Conservation (phyloP, 352 stramenopile species). For the Albugo laibachii region DNA sequence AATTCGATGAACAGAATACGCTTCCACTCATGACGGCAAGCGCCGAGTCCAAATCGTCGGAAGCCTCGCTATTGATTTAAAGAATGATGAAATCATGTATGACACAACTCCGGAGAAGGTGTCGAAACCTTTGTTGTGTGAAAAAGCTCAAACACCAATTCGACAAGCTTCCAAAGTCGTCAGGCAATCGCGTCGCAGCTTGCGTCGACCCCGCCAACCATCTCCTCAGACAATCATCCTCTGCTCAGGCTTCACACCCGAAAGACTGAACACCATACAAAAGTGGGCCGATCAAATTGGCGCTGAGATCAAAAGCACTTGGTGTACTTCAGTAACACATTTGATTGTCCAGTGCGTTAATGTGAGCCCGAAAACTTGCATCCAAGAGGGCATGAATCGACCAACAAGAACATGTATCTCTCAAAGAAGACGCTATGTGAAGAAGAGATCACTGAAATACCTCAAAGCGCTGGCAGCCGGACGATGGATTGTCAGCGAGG, state of each 20-base stretch:
- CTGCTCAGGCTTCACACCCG: constrained; percentile 30
- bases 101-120: not conserved
- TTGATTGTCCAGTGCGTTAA: constrained; percentile 64
- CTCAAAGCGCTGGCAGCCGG: constrained; percentile 58
- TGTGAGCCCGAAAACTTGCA: constrained; percentile 10
- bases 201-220: not conserved
- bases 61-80: no score
- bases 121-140: no score
- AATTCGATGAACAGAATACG: no score
- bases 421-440: constrained; percentile 38
- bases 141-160: not conserved
- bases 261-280: constrained; percentile 19
- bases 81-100: not conserved
- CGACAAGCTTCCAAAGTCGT: not conserved
- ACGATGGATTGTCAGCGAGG: constrained; percentile 68
- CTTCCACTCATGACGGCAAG: no score
- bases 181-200: not conserved
- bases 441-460: constrained; percentile 74
- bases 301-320: constrained; percentile 25
- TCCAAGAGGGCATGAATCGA: constrained; percentile 5
- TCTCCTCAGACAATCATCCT: constrained; percentile 14
- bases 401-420: constrained; percentile 12
- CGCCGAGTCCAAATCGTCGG: no score
- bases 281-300: constrained; percentile 19
- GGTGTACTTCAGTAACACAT: constrained; percentile 46